These are phyloP conservation scores for Sinapis alba DNA, from an alignment of 441 rosid genomes.

Conservation along the genomic window DNA sequence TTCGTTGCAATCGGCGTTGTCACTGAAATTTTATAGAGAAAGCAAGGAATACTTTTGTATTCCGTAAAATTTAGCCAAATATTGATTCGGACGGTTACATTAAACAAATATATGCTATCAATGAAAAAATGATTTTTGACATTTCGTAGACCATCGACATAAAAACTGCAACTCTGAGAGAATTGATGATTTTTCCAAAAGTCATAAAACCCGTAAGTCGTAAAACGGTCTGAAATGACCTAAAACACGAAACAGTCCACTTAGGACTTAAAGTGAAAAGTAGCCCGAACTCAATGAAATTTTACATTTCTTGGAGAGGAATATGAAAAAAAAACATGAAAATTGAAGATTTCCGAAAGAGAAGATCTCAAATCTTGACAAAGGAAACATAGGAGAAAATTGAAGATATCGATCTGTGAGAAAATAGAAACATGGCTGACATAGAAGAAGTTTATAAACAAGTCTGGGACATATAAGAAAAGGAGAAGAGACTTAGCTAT, in stretches of 20 bases:
- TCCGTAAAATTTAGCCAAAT: not conserved
- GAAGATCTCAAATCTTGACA: not conserved
- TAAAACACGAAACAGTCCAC: not conserved
- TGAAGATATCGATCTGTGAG: not conserved
- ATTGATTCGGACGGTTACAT: no score
- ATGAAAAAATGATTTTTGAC: no score
- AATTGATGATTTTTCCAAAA: not conserved
- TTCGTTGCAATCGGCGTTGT: not conserved
- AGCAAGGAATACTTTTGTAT: not conserved
- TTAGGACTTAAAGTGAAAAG: not conserved
- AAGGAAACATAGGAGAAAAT: no score
- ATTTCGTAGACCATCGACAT: no score
- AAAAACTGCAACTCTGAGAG: not conserved
- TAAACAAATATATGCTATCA: not conserved
- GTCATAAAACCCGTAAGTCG: not conserved
- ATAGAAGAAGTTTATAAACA: not conserved
- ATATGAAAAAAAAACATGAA: not conserved
- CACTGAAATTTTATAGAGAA: not conserved
- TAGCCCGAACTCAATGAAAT: not conserved
- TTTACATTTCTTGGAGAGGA: not conserved
- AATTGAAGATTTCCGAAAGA: not conserved
- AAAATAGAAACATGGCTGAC: not conserved
- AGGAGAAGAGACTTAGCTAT: not conserved
- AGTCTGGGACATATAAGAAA: not conserved
- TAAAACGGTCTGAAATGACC: not conserved